phyloP scores from a whole-genome alignment of 208 protist genomes.

The Acanthamoeba sp. region DNA sequence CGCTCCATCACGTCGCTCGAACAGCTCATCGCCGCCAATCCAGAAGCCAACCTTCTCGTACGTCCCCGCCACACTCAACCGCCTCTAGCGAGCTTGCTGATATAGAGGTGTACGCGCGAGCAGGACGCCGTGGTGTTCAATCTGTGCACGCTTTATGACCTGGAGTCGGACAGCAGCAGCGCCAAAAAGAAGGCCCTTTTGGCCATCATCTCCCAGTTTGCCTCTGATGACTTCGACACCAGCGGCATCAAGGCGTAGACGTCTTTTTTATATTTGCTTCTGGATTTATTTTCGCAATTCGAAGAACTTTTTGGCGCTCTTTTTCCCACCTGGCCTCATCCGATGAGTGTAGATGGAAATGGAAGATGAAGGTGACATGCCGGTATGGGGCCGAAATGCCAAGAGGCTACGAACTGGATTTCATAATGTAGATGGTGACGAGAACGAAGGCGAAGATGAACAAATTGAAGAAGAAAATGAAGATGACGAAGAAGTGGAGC shows the following conservation, averaged over 20 bases:
- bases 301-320: not conserved
- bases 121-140: constrained; percentile 68
- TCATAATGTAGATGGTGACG: not conserved
- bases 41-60: constrained; percentile 3
- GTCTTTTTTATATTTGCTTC: not conserved
- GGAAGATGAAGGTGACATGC: constrained; percentile 32
- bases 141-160: constrained; percentile 69
- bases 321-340: too few species aligned
- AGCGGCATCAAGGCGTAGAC: not conserved
- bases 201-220: constrained; percentile 49
- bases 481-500: not conserved
- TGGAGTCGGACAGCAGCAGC: constrained; percentile 42
- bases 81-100: too few species aligned
- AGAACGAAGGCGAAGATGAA: not conserved
- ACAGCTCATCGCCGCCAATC: constrained; percentile 26
- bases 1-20: constrained; percentile 37
- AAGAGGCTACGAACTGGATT: not conserved
- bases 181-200: constrained; percentile 57
- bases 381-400: not conserved
- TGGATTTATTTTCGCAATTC: not conserved
- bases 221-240: constrained; percentile 56
- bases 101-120: too few species aligned
- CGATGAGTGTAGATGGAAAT: not conserved
- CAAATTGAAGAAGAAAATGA: constrained; percentile 46
- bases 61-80: not conserved